Evolutionary conservation across 179 eudicot genomes (phyloP), one percentile per base, ranked within the genome.

Genomic region (Vitellaria paradoxa): DNA sequence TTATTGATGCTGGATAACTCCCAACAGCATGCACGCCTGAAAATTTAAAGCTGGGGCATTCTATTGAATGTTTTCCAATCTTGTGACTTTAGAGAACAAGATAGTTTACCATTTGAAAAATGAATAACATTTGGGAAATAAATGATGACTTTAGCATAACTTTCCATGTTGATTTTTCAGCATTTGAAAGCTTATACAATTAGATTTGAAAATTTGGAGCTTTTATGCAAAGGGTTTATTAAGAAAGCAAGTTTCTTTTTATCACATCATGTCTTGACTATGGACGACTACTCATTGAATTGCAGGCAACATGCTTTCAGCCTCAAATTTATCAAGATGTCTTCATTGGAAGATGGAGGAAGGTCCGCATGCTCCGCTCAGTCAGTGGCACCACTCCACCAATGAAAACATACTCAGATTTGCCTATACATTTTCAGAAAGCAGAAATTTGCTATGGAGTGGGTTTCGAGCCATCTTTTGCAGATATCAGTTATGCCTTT

Each of bases 301-400:
- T 81, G 80, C 90, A 96, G 99, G 97, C 99, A 18, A 96, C 99
- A 77, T 90, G 91, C 63, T 96, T 96, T 75, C 99, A 96, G 80
- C 96, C 99, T 75, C 99, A 96, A 89, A 88, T 94, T 80, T 82
- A 47, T 76, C 98, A 94, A 79, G 86, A 89, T 85, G 97, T 96
- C 74, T 96, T 77, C 75, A 84, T 96, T 80, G 98, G 99, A 65
- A 92, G 87, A 81, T 96, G 98, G 98, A 91, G 98, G 83, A 96
- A 90, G 82, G 98, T 96, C 75, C 81, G 83, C 72, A 75, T 96
- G 79, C 94, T 92, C 81, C 99, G 99, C 78, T 96, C 99, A 57
- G 94, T 88, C 68, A 94, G 89, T 89, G 99, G 99, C 78, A 96
- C 97, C 45, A 96, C 99, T 30, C 99, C 99, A 59, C 97, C 97